These are phyloP conservation scores for Penicillium robsamsonii DNA, from an alignment of 495 filamentous ascomycete genomes.

Conservation along the genomic window DNA sequence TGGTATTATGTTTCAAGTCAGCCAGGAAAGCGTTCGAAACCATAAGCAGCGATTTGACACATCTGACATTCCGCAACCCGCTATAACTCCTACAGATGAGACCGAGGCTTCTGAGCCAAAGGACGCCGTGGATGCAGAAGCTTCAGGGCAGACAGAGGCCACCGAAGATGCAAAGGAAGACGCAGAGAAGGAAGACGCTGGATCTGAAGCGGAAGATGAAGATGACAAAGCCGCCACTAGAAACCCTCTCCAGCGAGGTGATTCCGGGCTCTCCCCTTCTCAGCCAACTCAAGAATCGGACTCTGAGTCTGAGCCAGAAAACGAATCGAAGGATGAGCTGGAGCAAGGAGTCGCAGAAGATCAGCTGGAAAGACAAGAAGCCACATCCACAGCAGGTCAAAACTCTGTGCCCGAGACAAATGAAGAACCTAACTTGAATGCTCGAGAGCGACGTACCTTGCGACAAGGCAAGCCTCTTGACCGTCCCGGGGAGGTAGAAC, in stretches of 20 bases:
- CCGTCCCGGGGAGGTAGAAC: slow-evolving; percentile 17
- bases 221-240: slow-evolving; percentile 23
- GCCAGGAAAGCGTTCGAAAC: slow-evolving; percentile 77
- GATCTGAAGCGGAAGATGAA: slow-evolving; percentile 32
- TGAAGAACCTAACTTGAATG: slow-evolving; percentile 46
- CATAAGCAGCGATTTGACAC: slow-evolving; percentile 67
- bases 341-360: slow-evolving; percentile 21
- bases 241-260: slow-evolving; percentile 34
- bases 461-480: slow-evolving; percentile 44
- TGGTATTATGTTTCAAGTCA: slow-evolving; percentile 81
- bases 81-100: slow-evolving; percentile 8
- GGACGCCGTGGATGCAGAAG: background rate
- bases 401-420: slow-evolving; percentile 22
- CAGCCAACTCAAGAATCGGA: slow-evolving; percentile 30
- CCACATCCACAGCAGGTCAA: slow-evolving; percentile 17
- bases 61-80: slow-evolving; percentile 28
- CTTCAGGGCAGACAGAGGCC: background rate
- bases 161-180: background rate
- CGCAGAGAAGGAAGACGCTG: slow-evolving; percentile 19
- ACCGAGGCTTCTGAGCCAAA: slow-evolving; percentile 3
- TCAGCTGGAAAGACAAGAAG: slow-evolving; percentile 13
- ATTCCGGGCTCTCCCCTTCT: slow-evolving; percentile 28
- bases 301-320: slow-evolving; percentile 28
- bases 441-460: slow-evolving; percentile 48
- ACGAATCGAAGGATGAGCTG: slow-evolving; percentile 22